Evolutionary conservation across 257 asterid species (phyloP), one percentile per base, ranked within the genome.

Genomic region (Cinchona pubescens): DNA sequence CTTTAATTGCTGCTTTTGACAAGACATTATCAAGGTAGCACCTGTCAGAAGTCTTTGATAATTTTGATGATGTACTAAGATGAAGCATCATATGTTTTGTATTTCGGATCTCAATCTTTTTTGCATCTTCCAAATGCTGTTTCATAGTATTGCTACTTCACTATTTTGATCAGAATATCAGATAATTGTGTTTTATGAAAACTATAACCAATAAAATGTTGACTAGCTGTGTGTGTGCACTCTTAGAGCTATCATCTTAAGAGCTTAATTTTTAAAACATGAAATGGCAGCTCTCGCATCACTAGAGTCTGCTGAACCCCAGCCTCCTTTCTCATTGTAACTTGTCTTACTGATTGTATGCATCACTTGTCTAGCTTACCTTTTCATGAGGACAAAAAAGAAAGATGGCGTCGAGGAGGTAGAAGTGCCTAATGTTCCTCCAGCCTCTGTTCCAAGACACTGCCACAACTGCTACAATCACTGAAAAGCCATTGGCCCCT

Each of bases 311-410:
- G 46, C 34, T 32, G 19, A 49, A 9, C 21, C 43, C 42, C 38
- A 32, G 6, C 30, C 30, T 21, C 34, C 21, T 70, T 30, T 30
- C 43, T 29, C 32, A 37, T 12, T 14, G 0, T 5, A 16, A 29
- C 29, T 35, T 73, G 60, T 16, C 12, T 75, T 5, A 21, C 68
- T 37, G 68, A 38, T 78, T 34, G 27, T 18, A n/a, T 43, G 56
- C 61, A 37, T 55, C 40, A 76, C 62, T 69, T 73, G 10, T 82
- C 77, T 83, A 93, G 98, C 85, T 60, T 93, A 91, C 79, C 82
- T 87, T 82, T 85, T 88, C 71, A 69, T 72, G 74, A 85, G 96
- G 80, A 87, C 96, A 10, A 83, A 74, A 49, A 77, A 79, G 70
- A 89, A 85, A 70, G 86, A 81, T 14, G 78, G 23, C 38, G 84